These are phyloP conservation scores for Solanum pinnatisectum DNA, from an alignment of 257 asterid genomes.

Conservation along the genomic window DNA sequence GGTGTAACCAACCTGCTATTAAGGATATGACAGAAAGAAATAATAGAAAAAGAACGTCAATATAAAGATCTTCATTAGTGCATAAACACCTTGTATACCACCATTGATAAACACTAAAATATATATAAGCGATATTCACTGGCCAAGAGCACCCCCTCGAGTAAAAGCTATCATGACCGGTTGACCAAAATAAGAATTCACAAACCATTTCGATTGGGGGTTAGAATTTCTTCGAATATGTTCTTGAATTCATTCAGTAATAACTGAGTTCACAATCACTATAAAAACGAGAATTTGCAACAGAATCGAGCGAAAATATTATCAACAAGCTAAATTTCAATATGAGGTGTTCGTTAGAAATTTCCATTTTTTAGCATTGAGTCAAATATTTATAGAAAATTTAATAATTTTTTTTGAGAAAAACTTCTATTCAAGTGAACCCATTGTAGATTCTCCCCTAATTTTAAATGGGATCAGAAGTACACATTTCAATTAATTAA, in stretches of 20 bases:
- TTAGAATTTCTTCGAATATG: too few relatives aligned
- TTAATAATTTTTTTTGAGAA: accelerated
- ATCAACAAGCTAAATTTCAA: not conserved
- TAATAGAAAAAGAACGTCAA: not conserved
- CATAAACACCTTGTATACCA: too few relatives aligned
- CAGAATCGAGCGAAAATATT: not conserved
- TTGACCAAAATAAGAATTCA: too few relatives aligned
- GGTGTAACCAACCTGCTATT: not conserved
- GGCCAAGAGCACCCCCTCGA: not conserved
- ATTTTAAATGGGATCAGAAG: not conserved
- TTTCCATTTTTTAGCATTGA: not conserved
- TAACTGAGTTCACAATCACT: not conserved
- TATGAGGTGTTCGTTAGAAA: accelerated
- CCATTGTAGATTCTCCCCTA: not conserved
- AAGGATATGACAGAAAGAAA: not conserved
- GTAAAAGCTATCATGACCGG: too few relatives aligned
- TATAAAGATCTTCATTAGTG: too few relatives aligned
- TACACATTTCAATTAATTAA: not conserved
- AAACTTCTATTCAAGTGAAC: not conserved
- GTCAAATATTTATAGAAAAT: not conserved
- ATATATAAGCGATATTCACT: too few relatives aligned
- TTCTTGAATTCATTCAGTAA: not conserved
- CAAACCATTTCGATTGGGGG: too few relatives aligned
- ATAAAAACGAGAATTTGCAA: not conserved
- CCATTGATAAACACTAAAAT: too few relatives aligned